A percentile compares a stretch with the other conserved stretches of the same genome.
phyloP scores from a whole-genome alignment of 1,284 basidiomycete species.

The Dichomitus squalens region DNA sequence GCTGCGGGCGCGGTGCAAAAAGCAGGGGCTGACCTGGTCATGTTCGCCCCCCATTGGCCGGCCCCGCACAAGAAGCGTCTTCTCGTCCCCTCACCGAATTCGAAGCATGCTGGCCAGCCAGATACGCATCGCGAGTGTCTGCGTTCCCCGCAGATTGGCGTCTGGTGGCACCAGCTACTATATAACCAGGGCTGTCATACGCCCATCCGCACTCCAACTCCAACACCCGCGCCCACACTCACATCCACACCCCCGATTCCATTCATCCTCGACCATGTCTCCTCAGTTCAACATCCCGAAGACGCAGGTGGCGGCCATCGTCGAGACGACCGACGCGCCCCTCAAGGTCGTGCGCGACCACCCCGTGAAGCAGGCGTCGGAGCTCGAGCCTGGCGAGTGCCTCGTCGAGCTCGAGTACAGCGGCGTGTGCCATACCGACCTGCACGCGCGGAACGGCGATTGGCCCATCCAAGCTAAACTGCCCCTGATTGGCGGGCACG shows the following conservation, averaged over 20 bases:
- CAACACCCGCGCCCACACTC: no score
- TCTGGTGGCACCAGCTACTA: no score
- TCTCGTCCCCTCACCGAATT: no score
- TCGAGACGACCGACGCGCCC: slow-evolving; percentile 44
- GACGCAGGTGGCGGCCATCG: slow-evolving; percentile 65
- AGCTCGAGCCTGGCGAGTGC: slow-evolving; percentile 80
- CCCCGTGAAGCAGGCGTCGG: slow-evolving; percentile 62
- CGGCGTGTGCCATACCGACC: slow-evolving; percentile 80
- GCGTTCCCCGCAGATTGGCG: no score
- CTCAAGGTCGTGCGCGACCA: slow-evolving; percentile 51
- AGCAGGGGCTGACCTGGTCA: no score
- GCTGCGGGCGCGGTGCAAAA: no score
- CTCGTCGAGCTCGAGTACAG: slow-evolving; percentile 79
- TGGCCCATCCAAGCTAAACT: slow-evolving; percentile 72
- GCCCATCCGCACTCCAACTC: no score
- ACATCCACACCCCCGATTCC: neutral
- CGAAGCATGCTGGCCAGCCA: no score
- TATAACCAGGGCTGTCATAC: no score
- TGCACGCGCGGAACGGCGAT: slow-evolving; percentile 72
- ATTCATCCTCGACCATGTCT: slow-evolving; percentile 17
- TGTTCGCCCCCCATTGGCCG: no score
- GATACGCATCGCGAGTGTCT: no score
- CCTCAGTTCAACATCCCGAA: slow-evolving; percentile 51
- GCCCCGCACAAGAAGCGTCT: no score
- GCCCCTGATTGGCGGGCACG: slow-evolving; percentile 86